phyloP scores from a whole-genome alignment of 345 rosid species.

The Durio zibethinus region DNA sequence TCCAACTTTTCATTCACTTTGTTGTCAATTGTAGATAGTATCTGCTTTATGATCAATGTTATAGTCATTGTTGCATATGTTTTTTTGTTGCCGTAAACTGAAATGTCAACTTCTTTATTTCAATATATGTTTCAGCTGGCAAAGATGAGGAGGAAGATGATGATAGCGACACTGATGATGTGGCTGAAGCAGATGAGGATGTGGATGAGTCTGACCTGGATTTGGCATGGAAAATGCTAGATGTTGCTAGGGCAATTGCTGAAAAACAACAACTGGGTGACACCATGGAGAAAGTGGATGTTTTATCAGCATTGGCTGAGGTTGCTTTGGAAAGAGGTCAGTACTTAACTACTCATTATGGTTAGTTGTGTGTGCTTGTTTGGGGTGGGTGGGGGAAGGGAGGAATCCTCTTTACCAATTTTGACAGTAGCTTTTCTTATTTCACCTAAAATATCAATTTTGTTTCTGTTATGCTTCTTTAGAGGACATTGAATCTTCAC shows the following conservation, averaged over 20 bases:
- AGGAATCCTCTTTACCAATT: not conserved
- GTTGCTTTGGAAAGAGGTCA: slow-evolving; percentile 89
- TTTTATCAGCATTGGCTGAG: slow-evolving; percentile 76
- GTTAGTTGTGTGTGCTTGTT: not conserved
- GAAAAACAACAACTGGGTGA: slow-evolving; percentile 59
- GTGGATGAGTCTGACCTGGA: slow-evolving; percentile 74
- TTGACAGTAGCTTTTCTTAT: not conserved
- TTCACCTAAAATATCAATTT: not conserved
- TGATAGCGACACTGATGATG: slow-evolving; percentile 52
- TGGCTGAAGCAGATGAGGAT: slow-evolving; percentile 74
- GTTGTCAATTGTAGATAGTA: not conserved
- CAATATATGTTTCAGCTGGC: slow-evolving; percentile 24
- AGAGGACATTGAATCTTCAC: slow-evolving; percentile 97
- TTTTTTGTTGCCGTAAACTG: not conserved
- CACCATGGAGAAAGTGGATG: slow-evolving; percentile 79
- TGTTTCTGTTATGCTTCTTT: slow-evolving; percentile 19
- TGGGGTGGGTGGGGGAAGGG: not conserved
- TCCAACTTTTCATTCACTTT: no score
- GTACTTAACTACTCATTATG: slow-evolving; percentile 17
- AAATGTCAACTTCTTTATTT: not conserved
- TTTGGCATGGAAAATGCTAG: slow-evolving; percentile 95
- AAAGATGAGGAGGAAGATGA: slow-evolving; percentile 53
- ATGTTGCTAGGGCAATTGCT: slow-evolving; percentile 82
- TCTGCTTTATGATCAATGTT: not conserved
- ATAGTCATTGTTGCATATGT: not conserved